These are phyloP conservation scores for Collybia mongolica DNA, from an alignment of 768 basidiomycete species.

Conservation along the genomic window DNA sequence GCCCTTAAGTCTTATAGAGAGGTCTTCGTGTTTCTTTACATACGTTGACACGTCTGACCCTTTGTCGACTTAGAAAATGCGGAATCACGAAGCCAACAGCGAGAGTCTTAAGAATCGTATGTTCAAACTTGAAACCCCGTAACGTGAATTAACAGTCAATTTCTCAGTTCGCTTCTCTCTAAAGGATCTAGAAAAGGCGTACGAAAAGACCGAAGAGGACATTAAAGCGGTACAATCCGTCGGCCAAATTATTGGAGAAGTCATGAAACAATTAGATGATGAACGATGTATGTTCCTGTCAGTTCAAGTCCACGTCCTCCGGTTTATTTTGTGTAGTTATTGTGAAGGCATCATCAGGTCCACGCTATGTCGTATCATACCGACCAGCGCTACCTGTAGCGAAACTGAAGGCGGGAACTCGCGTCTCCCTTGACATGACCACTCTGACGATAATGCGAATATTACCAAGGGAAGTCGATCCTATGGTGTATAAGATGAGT, in stretches of 20 bases:
- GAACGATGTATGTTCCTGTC: conserved; percentile 76
- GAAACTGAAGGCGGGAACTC: conserved; percentile 90
- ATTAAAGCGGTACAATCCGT: conserved; percentile 99
- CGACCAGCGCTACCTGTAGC: conserved; percentile 87
- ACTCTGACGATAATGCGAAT: conserved; percentile 99
- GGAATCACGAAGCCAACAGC: conserved; percentile 82
- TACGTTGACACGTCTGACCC: not conserved
- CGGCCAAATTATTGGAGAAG: conserved; percentile 98
- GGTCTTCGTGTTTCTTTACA: conserved; percentile 32
- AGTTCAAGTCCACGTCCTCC: not conserved
- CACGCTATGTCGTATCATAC: conserved; percentile 97
- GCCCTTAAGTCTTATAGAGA: conserved; percentile 78
- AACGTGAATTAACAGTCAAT: not conserved
- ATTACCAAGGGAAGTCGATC: conserved; percentile 95
- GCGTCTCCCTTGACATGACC: conserved; percentile 99
- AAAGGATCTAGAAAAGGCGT: conserved; percentile 86
- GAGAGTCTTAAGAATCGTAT: conserved; percentile 88
- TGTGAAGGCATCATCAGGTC: conserved; percentile 97
- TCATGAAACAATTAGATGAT: conserved; percentile 97
- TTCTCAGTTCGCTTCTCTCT: conserved; percentile 83
- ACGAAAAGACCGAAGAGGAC: conserved; percentile 95
- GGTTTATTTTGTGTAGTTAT: conserved; percentile 59
- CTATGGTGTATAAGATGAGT: conserved; percentile 99
- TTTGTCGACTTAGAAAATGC: conserved; percentile 75
- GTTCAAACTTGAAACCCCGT: conserved; percentile 24